Evolutionary conservation across 805 yeast species (phyloP).

Genomic region (Lipomyces yamadae): DNA sequence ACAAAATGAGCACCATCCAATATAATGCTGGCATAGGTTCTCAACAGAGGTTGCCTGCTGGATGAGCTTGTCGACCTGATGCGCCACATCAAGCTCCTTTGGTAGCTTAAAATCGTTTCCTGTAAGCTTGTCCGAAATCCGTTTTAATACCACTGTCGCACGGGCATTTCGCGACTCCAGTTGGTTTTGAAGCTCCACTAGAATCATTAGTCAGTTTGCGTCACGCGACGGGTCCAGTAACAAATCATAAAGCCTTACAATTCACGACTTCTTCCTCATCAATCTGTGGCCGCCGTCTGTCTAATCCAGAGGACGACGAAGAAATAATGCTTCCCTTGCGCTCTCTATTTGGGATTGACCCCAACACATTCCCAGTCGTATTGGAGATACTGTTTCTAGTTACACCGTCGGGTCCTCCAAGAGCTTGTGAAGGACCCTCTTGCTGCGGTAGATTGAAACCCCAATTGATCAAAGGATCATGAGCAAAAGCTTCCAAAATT

Average conservation of each 20-base stretch:
- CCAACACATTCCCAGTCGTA: neutral
- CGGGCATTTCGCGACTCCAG: conserved; percentile 81
- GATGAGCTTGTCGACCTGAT: conserved; percentile 90
- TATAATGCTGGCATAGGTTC: conserved; percentile 92
- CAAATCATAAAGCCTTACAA: conserved; percentile 19
- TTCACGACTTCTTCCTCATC: conserved; percentile 76
- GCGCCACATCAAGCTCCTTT: conserved; percentile 74
- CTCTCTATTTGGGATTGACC: conserved; percentile 54
- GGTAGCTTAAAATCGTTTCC: conserved; percentile 88
- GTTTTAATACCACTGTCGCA: conserved; percentile 83
- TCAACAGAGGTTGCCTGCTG: conserved; percentile 97
- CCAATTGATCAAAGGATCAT: conserved; percentile 98
- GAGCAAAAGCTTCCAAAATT: conserved; percentile 95
- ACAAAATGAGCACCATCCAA: conserved; percentile 99
- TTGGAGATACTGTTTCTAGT: neutral
- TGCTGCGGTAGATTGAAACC: conserved; percentile 59
- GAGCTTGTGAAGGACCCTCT: conserved; percentile 16
- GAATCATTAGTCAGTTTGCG: neutral
- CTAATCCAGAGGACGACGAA: conserved; percentile 29
- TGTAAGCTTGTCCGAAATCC: conserved; percentile 89
- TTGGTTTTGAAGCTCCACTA: conserved; percentile 64
- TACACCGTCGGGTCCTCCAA: neutral
- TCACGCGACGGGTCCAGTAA: neutral
- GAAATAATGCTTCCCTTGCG: conserved; percentile 26
- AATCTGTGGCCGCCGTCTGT: conserved; percentile 47